Base-by-base conservation (phyloP, 768 basidiomycete species). In the Sistotremastrum niveocremeum region DNA sequence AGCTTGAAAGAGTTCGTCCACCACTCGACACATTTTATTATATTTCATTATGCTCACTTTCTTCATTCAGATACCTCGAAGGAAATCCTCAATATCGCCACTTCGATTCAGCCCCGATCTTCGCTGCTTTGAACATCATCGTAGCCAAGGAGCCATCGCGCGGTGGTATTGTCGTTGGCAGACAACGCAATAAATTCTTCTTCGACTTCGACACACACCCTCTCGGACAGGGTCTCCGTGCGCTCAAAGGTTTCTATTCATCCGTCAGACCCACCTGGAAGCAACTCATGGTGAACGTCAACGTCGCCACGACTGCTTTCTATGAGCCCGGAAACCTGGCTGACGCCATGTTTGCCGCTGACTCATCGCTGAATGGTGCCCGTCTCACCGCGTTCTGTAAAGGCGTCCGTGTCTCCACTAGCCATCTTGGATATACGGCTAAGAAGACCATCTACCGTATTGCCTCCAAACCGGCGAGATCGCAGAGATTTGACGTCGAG, bases 401-500 rank as follows among this genome's bases (percentile, higher is more conserved):
- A 49, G 73, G 81, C 6, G 70, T 87, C 2, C 67, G 86, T 36
- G 64, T 89, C 41, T 69, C 67, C 57, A 76, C 84, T 1, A 70
- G 60, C 2, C 84, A 88, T 60, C 67, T 89, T 9, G 76, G 77
- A n/a, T 81, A 85, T 54, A 11, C 46, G 34, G 37, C 46, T 35
- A 75, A 66, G 56, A 88, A 85, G 62, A 77, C 79, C 0, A 70
- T 89, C 48, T 81, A 80, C 58, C 60, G 60, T 2, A 57, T 83
- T 9, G 65, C 67, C 8, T 64, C 65, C 28, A 63, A 56, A 7
- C 71, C 65, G 28, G 68, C 83, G 0, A 62, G 56, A 8, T 60
- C 66, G 12, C 62, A 76, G 44, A 65, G 45, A 8, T 89, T 89
- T 57, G 57, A 69, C 42, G 67, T 68, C 1, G 82, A 86, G 51